Evolutionary conservation across 495 filamentous ascomycete genomes (phyloP), one percentile per base, ranked within the genome.

Genomic region (Thermothielavioides terrestris): DNA sequence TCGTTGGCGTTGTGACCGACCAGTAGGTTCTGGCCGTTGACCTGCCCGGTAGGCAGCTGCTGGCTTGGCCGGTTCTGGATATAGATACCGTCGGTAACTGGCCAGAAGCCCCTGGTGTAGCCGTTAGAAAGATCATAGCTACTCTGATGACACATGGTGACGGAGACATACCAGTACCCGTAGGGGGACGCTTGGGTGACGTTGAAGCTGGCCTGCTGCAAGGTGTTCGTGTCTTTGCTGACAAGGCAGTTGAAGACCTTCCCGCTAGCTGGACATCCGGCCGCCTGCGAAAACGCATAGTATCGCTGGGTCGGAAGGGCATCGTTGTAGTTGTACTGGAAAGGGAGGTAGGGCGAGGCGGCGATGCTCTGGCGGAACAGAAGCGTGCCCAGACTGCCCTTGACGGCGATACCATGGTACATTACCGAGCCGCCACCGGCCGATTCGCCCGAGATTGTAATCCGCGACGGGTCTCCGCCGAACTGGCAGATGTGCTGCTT

Each of bases 381-480:
- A 1, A 64, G 52, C 1, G 46, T 52, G 26, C 59, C 61, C 2
- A 64, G 49, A 4, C n/a, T 42, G 6, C 61, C 56, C 31, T 53
- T 35, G 35, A 62, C 42, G 15, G 61, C 61, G 10, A 58, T 38
- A 31, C 49, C 50, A 26, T 66, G 59, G 35, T 66, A 59, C 55
- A 64, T 46, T 27, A 65, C 60, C 1, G 62, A 61, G 1, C 80
- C 81, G 7, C 72, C 85, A 23, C 86, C 86, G 3, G 86, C 83
- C 6, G 79, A 83, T 48, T 88, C 80, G 14, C 86, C 86, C 49
- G 78, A 73, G 11, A 89, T 73, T 1, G 86, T 92, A 25, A 89
- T 78, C 43, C 72, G 66, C 20, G 61, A 55, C 3, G 78, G 73
- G 58, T 89, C 80, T 11, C 87, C 86, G 11, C 85, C 85, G 53